Base-by-base conservation (phyloP, 2,329 filamentous ascomycete species). In the Fusarium temperatum region DNA sequence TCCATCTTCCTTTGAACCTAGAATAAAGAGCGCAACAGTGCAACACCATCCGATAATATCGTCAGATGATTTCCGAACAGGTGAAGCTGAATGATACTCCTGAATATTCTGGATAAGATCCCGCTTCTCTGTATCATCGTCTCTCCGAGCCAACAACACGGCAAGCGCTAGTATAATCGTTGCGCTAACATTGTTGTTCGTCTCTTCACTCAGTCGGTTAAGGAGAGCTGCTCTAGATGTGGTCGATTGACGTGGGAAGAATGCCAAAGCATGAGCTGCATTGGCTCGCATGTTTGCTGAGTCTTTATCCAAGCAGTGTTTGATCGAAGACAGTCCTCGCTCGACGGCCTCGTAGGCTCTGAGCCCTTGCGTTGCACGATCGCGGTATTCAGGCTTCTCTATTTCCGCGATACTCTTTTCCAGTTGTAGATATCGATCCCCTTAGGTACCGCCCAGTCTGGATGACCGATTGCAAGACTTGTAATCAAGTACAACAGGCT, bases 111-210 rank as follows among this genome's bases (percentile, higher is more conserved):
- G 14, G 1, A 24, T 11, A 8, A 48, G 6, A 1, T 7, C 8
- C 3, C 2, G 2, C 8, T n/a, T 58, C 24, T 48, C 20, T 9
- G 24, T 14, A 6, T 11, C 8, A 13, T 38, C 32, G 2, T 58
- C 14, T 3, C 5, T 10, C 30, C 5, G 2, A 2, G 6, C 24
- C 12, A 28, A 48, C 4, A 38, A 28, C 1, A 58, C 6, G 1
- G 30, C 41, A 6, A 58, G 39, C 7, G 55, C 3, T 0, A 58
- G n/a, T 2, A 48, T 24, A 18, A 17, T 18, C 9, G 55, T 58
- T 2, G 7, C 55, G 8, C 41, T 11, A 4, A 58, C 32, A 9
- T 32, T 24, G 1, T 18, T 8, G 0, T 3, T 28, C 3, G 10
- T 38, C 24, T 58, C 41, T 12, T 14, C 4, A 1, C 10, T 4